These are phyloP conservation scores for Heritiera fomes DNA, from an alignment of 345 rosid genomes.

Conservation along the genomic window DNA sequence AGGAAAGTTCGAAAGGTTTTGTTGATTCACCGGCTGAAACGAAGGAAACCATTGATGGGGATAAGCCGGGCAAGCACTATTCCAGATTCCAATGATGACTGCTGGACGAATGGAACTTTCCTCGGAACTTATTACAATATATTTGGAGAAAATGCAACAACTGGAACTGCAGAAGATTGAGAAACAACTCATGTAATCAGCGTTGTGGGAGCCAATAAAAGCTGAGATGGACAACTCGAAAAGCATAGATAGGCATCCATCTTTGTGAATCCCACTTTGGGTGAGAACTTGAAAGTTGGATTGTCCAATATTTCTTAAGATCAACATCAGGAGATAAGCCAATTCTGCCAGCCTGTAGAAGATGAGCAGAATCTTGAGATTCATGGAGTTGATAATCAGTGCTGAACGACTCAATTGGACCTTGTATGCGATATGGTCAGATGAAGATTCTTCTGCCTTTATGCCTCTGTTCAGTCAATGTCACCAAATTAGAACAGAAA, in stretches of 20 bases:
- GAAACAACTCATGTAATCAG: neutral
- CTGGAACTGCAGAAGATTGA: neutral
- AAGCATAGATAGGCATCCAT: neutral
- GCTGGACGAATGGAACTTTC: neutral
- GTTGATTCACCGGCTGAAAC: neutral
- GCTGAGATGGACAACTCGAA: neutral
- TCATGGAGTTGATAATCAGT: neutral
- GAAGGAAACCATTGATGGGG: neutral
- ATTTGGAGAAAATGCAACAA: neutral
- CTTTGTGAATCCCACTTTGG: conserved; percentile 4
- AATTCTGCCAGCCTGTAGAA: conserved; percentile 30
- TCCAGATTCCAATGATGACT: neutral
- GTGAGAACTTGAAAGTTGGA: neutral
- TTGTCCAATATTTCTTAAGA: neutral
- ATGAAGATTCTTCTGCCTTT: conserved; percentile 24
- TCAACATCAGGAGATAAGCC: neutral
- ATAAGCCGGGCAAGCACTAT: neutral
- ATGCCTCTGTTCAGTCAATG: conserved; percentile 12
- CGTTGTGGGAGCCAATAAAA: neutral
- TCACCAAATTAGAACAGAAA: neutral
- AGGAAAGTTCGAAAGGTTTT: neutral
- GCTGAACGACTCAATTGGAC: conserved; percentile 8
- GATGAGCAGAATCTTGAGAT: conserved; percentile 10
- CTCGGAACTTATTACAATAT: neutral
- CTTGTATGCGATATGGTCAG: conserved; percentile 2